Evolutionary conservation across 768 basidiomycete species (phyloP), one percentile per base, ranked within the genome.

Genomic region (Lactarius deliciosus): DNA sequence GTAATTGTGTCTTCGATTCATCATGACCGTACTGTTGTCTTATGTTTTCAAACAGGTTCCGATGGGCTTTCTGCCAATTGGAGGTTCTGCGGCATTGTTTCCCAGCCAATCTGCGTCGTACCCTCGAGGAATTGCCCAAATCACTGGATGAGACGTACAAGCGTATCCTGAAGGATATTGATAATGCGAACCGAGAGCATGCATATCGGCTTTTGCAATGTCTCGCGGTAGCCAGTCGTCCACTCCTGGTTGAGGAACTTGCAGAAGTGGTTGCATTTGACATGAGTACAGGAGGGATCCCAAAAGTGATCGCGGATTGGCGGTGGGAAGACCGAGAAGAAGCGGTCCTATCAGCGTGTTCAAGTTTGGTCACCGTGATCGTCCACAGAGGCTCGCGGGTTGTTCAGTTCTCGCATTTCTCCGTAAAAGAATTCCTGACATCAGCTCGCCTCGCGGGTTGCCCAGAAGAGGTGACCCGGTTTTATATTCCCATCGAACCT

Each of bases 41-140:
- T 4, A 5, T 10, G 11, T n/a, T 50, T 22, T 50, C 9, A 50
- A 5, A 22, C 55, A 64, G 63, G 57, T 64, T 57, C 38, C 57
- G 57, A 16, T 64, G 56, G 56, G 57, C 58, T 8, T 50, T 5
- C 20, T 64, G 63, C 41, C 63, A 64, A 36, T 36, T 64, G 16
- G 45, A 64, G 9, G 22, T 36, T 1, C 57, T 64, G 5, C 34
- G 63, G 3, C 57, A 20, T 4, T 64, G 63, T n/a, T 22, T 64
- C 20, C 56, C 57, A 0, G 9, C 55, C 1, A 57, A 41, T 15
- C 5, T 63, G 20, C 53, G 40, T 38, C 28, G 11, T 1, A 1
- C 22, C 7, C 61, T 63, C 20, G 13, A 40, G 2, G 61, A 56
- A 56, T 63, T 63, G 3, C 54, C 61, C 2, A 28, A 41, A 30